Percentiles rank a stretch among this genome's conserved stretches.
Evolutionary conservation across 345 rosid genomes (phyloP).

Genomic region (Populus deltoides): DNA sequence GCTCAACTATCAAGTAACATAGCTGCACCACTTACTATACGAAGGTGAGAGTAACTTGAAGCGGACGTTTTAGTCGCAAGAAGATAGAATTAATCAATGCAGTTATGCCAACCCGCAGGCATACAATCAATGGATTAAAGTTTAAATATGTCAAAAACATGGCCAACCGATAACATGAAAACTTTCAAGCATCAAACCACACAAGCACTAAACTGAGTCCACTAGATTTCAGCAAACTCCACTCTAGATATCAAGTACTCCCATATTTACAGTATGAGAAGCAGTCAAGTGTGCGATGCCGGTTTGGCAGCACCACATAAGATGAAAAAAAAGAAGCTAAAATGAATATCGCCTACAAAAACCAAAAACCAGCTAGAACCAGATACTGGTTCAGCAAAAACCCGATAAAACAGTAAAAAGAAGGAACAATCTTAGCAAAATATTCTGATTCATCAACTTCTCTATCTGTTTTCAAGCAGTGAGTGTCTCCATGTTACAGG

Average conservation of each 20-base stretch:
- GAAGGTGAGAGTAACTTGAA: not conserved
- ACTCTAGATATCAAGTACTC: conserved; percentile 42
- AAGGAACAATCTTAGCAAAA: conserved; percentile 27
- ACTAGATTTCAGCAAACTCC: conserved; percentile 42
- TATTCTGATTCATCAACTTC: conserved; percentile 21
- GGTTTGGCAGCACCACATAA: conserved; percentile 26
- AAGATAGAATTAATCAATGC: not conserved
- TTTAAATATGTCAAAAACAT: not conserved
- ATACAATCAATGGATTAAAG: not conserved
- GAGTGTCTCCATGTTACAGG: conserved; percentile 18
- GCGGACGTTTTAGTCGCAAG: not conserved
- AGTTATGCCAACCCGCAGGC: conserved; percentile 3
- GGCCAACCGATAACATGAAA: conserved; percentile 6
- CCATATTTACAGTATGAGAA: conserved; percentile 63
- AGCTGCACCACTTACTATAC: not conserved
- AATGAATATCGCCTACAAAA: conserved; percentile 35
- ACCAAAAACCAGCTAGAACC: conserved; percentile 21
- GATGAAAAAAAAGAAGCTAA: conserved; percentile 16
- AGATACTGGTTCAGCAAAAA: conserved; percentile 15
- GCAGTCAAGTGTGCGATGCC: conserved; percentile 39
- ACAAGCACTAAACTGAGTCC: conserved; percentile 28
- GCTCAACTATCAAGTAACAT: not conserved
- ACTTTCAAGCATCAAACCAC: conserved; percentile 15
- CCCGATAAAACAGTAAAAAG: conserved; percentile 17
- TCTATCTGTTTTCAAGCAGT: conserved; percentile 28